Conservation (phyloP, 2,329 filamentous ascomycete species). For the Hirsutella rhossiliensis region DNA sequence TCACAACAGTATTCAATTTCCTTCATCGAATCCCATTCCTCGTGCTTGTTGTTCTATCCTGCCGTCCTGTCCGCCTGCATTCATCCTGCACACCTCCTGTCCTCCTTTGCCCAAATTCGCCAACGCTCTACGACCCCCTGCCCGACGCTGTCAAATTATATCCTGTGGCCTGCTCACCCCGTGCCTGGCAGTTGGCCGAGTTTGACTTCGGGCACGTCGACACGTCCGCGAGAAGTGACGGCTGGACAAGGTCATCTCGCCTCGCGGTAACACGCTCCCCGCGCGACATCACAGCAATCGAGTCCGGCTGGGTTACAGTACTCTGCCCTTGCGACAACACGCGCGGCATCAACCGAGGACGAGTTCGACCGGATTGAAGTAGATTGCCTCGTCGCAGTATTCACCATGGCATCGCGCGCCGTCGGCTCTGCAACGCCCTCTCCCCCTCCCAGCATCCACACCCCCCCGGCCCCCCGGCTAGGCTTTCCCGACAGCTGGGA, state of each 20-base stretch:
- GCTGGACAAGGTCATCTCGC: too few species aligned
- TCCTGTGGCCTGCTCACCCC: not conserved
- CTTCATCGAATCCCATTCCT: not conserved
- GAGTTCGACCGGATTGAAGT: not conserved
- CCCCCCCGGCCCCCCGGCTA: slow-evolving; percentile 56
- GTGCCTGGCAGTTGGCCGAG: slow-evolving; percentile 4
- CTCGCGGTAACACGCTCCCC: too few species aligned
- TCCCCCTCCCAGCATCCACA: slow-evolving; percentile 44
- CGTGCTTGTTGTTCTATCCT: slow-evolving; percentile 2
- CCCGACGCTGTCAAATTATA: too few species aligned
- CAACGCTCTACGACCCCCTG: too few species aligned
- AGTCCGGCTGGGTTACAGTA: too few species aligned
- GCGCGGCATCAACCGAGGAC: too few species aligned
- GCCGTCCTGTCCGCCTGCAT: not conserved
- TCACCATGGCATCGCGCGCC: slow-evolving; percentile 14
- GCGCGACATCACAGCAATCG: too few species aligned
- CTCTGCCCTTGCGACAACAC: too few species aligned
- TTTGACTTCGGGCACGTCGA: slow-evolving; percentile 7
- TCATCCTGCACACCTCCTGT: not conserved
- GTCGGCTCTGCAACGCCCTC: slow-evolving; percentile 43
- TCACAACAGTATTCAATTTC: slow-evolving; percentile 5
- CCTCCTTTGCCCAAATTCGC: not conserved
- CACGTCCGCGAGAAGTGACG: slow-evolving; percentile 1
- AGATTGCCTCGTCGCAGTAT: not conserved
- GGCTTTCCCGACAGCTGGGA: slow-evolving; percentile 59